These are phyloP conservation scores for Claviceps sp. DNA, from an alignment of 2,329 filamentous ascomycete species.

Conservation along the genomic window DNA sequence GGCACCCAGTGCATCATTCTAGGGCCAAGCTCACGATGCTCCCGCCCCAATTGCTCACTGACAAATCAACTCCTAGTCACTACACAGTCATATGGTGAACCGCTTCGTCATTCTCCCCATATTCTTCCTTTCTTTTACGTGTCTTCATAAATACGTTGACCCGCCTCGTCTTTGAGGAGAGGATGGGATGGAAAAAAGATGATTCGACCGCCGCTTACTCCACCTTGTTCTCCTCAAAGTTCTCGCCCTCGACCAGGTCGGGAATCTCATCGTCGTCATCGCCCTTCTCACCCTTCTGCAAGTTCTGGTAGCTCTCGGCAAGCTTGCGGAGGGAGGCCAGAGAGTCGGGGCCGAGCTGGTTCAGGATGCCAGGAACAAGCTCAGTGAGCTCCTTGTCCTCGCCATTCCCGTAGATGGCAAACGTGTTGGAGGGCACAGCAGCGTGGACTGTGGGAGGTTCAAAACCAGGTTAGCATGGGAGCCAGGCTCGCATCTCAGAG, in stretches of 20 bases:
- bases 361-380: slow-evolving; percentile 97
- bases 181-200: slow-evolving; percentile 1
- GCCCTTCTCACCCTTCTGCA: slow-evolving; percentile 85
- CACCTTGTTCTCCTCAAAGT: slow-evolving; percentile 86
- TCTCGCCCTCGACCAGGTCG: slow-evolving; percentile 91
- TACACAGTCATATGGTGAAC: slow-evolving; percentile 3
- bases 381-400: slow-evolving; percentile 99
- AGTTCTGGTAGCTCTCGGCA: slow-evolving; percentile 97
- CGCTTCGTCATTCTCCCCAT: background rate
- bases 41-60: background rate
- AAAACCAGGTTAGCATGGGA: background rate
- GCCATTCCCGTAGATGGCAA: slow-evolving; percentile 96
- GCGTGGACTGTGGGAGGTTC: slow-evolving; percentile 60
- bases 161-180: background rate
- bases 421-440: slow-evolving; percentile 94
- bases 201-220: slow-evolving; percentile 45
- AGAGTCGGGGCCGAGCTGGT: slow-evolving; percentile 97
- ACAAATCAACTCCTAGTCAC: slow-evolving; percentile 1
- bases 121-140: slow-evolving; percentile 1
- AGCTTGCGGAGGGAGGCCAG: slow-evolving; percentile 96
- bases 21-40: background rate
- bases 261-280: slow-evolving; percentile 93
- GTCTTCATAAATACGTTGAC: slow-evolving; percentile 1
- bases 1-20: slow-evolving; percentile 1
- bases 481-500: no score